Evolutionary conservation across 306 rosid genomes (phyloP).

Genomic region (Pyrus communis): DNA sequence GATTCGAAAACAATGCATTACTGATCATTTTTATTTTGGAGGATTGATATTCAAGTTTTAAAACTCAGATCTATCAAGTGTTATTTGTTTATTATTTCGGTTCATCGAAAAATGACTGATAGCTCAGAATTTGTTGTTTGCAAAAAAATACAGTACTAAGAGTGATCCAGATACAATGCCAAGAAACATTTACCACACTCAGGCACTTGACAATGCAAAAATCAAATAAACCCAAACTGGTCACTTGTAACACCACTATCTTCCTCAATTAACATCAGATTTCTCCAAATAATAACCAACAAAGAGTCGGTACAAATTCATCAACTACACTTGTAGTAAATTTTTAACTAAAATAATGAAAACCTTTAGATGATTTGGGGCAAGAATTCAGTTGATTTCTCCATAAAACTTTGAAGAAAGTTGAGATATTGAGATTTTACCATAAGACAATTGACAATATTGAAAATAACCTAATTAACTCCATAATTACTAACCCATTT

Average conservation of each 20-base stretch:
- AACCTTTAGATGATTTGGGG: no score
- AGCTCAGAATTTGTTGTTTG: background rate
- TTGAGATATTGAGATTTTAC: no score
- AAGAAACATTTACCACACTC: background rate
- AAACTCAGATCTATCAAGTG: background rate
- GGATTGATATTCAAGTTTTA: background rate
- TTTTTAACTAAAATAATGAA: no score
- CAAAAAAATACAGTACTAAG: background rate
- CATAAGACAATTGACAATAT: background rate
- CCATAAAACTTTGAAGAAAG: background rate
- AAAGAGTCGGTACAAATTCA: background rate
- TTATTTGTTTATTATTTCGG: background rate
- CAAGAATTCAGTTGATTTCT: background rate
- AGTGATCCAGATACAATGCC: background rate
- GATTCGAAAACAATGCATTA: background rate
- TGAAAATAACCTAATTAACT: no score
- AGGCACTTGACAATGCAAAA: background rate
- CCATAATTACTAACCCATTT: no score
- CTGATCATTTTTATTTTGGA: background rate
- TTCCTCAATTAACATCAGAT: slow-evolving; percentile 40
- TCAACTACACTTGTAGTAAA: background rate
- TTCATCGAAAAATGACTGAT: background rate
- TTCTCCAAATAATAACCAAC: slow-evolving; percentile 58
- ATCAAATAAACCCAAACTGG: background rate
- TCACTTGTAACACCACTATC: background rate